Conservation (phyloP, 1,284 basidiomycete species). For the Cutaneotrichosporon sp. region DNA sequence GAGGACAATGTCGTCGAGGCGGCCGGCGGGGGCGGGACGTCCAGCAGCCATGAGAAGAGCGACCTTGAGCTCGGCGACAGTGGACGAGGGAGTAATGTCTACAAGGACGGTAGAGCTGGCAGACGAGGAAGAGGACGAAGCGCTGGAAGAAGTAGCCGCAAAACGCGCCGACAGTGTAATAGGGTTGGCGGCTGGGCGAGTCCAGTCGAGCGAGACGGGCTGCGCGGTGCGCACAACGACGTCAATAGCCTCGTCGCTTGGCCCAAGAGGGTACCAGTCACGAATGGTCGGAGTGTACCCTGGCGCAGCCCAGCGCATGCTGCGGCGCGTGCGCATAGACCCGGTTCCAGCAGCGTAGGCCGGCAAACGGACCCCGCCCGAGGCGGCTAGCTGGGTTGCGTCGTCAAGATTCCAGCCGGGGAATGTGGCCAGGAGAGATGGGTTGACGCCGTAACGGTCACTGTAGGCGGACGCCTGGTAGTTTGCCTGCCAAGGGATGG, state of each 20-base stretch:
- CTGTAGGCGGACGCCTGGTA: constrained; percentile 34
- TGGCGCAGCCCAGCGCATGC: background rate
- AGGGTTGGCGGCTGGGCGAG: background rate
- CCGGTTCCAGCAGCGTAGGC: constrained; percentile 3
- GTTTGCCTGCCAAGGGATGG: constrained; percentile 40
- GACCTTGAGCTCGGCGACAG: constrained; percentile 35
- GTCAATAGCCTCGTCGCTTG: constrained; percentile 11
- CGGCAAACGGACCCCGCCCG: constrained; percentile 11
- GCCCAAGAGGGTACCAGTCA: constrained; percentile 19
- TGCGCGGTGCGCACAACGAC: constrained; percentile 31
- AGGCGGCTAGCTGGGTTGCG: constrained; percentile 25
- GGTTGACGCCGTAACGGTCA: constrained; percentile 23
- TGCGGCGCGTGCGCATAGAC: constrained; percentile 7
- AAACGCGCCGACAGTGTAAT: constrained; percentile 11
- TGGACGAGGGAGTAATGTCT: constrained; percentile 28
- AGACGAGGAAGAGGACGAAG: background rate
- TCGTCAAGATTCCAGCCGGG: constrained; percentile 43
- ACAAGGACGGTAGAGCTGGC: constrained; percentile 20
- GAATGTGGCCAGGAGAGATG: constrained; percentile 38
- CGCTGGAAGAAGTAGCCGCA: background rate
- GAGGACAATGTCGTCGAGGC: constrained; percentile 27
- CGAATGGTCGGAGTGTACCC: constrained; percentile 8
- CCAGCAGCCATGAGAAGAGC: constrained; percentile 32
- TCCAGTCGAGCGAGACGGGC: constrained; percentile 5
- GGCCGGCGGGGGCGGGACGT: constrained; percentile 10